phyloP scores from a whole-genome alignment of 371 early-diverging fungal species.

The Mucor racemosus region DNA sequence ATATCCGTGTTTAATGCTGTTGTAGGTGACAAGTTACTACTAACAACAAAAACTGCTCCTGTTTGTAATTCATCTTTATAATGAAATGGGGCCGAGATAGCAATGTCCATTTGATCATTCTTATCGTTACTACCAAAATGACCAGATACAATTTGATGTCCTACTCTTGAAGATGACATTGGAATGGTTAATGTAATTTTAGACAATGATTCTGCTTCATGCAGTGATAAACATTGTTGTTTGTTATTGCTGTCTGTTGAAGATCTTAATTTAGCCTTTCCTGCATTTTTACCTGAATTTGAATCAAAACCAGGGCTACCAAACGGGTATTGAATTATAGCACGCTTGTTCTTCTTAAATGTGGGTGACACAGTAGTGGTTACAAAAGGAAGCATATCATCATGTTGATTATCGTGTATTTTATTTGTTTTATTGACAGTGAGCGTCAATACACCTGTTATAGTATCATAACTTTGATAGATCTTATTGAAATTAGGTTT shows the following conservation, averaged over 20 bases:
- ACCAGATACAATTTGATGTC: conserved; percentile 65
- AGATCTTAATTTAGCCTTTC: neutral
- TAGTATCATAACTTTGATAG: conserved; percentile 20
- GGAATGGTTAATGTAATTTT: conserved; percentile 49
- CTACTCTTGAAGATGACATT: conserved; percentile 65
- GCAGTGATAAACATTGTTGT: conserved; percentile 4
- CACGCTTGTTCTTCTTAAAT: neutral
- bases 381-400: neutral
- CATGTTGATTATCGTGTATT: neutral
- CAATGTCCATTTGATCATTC: conserved; percentile 51
- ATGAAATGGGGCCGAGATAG: conserved; percentile 76
- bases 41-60: conserved; percentile 72
- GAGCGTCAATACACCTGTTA: conserved; percentile 26
- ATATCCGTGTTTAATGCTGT: neutral
- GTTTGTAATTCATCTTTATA: conserved; percentile 30
- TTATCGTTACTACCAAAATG: conserved; percentile 75
- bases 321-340: neutral
- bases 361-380: conserved; percentile 7
- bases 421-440: conserved; percentile 8
- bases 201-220: neutral
- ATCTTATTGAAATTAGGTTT: neutral
- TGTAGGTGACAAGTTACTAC: neutral
- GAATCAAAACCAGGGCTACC: neutral
- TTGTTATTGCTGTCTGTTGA: neutral
- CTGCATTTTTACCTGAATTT: neutral